Evolutionary conservation across 2,329 filamentous ascomycete species (phyloP).

Genomic region (Monosporascus ibericus): DNA sequence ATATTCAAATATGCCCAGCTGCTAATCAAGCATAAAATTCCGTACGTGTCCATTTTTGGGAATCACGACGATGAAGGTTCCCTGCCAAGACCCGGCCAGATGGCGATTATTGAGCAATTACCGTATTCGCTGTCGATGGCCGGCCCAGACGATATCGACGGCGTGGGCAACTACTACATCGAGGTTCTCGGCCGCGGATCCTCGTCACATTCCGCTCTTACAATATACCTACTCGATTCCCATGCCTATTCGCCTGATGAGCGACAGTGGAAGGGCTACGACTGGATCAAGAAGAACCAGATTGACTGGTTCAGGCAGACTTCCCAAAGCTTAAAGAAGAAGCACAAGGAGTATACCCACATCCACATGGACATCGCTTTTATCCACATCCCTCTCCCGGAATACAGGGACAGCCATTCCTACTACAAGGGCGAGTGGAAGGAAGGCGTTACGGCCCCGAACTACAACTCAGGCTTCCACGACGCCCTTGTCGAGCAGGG

Average conservation of each 20-base stretch:
- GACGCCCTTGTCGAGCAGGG: constrained; percentile 83
- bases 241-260: constrained; percentile 91
- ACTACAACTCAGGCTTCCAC: constrained; percentile 87
- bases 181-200: constrained; percentile 78
- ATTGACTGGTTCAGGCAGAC: constrained; percentile 91
- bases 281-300: constrained; percentile 93
- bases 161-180: constrained; percentile 90
- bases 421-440: constrained; percentile 65
- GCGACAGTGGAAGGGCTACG: constrained; percentile 82
- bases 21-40: constrained; percentile 80
- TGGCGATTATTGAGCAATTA: constrained; percentile 78
- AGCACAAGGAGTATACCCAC: constrained; percentile 79
- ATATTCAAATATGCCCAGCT: constrained; percentile 90
- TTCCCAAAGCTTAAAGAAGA: constrained; percentile 64
- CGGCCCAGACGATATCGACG: constrained; percentile 77
- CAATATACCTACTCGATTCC: constrained; percentile 90
- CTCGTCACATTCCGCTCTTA: constrained; percentile 82
- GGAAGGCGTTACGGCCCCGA: constrained; percentile 81
- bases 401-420: constrained; percentile 64
- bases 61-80: constrained; percentile 95
- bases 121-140: constrained; percentile 85
- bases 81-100: constrained; percentile 69
- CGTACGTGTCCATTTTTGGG: constrained; percentile 90
- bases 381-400: constrained; percentile 92
- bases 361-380: constrained; percentile 95